Conservation (phyloP, 192 early-diverging fungal species). For the Lunasporangiospora selenospora region DNA sequence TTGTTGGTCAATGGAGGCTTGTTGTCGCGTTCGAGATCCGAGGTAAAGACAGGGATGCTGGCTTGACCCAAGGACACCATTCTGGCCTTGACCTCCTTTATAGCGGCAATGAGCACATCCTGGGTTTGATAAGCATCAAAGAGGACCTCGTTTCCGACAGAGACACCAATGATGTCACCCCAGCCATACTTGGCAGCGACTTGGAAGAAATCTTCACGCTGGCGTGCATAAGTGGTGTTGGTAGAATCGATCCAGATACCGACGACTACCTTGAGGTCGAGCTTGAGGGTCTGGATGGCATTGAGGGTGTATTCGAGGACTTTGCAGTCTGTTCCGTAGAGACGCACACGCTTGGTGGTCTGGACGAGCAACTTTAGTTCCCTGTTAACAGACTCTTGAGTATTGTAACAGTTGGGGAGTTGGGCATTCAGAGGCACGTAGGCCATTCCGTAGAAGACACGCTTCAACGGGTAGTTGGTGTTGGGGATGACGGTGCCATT, state of each 20-base stretch:
- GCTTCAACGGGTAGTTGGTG: conserved; percentile 19
- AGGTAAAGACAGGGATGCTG: conserved; percentile 47
- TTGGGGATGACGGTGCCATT: conserved; percentile 33
- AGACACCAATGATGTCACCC: conserved; percentile 47
- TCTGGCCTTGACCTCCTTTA: conserved; percentile 39
- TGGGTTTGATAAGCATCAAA: conserved; percentile 32
- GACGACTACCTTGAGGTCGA: conserved; percentile 49
- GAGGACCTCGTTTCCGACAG: conserved; percentile 55
- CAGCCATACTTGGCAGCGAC: conserved; percentile 29
- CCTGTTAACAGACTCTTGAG: conserved; percentile 37
- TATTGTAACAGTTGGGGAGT: conserved; percentile 49
- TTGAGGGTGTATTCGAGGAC: conserved; percentile 43
- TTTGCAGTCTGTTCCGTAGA: conserved; percentile 55
- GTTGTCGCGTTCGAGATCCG: conserved; percentile 28
- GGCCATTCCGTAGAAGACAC: conserved; percentile 54
- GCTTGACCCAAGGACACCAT: conserved; percentile 32
- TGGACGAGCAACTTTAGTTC: conserved; percentile 46
- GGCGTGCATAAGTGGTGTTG: conserved; percentile 43
- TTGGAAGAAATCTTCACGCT: conserved; percentile 32
- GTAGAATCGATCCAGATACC: conserved; percentile 52
- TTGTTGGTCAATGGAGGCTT: conserved; percentile 25
- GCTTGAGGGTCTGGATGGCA: conserved; percentile 35
- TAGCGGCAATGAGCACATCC: conserved; percentile 1
- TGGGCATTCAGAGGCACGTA: conserved; percentile 48
- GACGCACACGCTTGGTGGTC: conserved; percentile 47